Evolutionary conservation across 2,329 filamentous ascomycete species (phyloP), one percentile per base, ranked within the genome.

Genomic region (Aspergillus aculeatinus): DNA sequence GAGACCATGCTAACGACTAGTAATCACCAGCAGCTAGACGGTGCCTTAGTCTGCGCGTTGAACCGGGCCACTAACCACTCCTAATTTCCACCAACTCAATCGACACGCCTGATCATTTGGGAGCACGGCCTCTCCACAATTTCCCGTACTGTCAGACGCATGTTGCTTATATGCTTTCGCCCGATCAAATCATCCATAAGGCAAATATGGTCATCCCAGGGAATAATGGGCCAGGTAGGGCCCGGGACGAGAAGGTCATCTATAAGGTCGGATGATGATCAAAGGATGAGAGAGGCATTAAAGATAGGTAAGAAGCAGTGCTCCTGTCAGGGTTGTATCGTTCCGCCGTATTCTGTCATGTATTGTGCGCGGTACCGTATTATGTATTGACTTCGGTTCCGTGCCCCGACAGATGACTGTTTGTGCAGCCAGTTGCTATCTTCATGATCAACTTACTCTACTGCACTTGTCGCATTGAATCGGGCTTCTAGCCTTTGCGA

Each of bases 91-190:
- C 35, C 53, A 57, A 55, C 51, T 49, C 59, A 63, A 64, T 64
- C 60, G 60, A 61, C 60, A 61, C 58, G 58, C 63, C 48, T 63
- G 53, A 60, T 63, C 33, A 29, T 56, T 63, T 44, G 55, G 51
- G 57, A 59, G 55, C 55, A 63, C 54, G 58, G 60, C 60, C 55
- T 57, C 42, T 54, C 51, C 51, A 51, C 49, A 39, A 10, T 44
- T 19, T 44, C 16, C 39, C 39, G 51, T 44, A 48, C 48, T 49
- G 44, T 4, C 51, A 33, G 31, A 54, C 19, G 27, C 25, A 52
- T 42, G 53, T 29, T 48, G 39, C 27, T 53, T 35, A 12, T 16
- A 4, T 35, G 11, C 33, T 35, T 35, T 35, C 11, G 33, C 16
- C 39, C 7, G 39, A 19, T 16, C 16, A 19, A 14, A 42, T 16